These are phyloP conservation scores for Chlorella sp. DNA, from an alignment of 139 green algal genomes.

Conservation along the genomic window DNA sequence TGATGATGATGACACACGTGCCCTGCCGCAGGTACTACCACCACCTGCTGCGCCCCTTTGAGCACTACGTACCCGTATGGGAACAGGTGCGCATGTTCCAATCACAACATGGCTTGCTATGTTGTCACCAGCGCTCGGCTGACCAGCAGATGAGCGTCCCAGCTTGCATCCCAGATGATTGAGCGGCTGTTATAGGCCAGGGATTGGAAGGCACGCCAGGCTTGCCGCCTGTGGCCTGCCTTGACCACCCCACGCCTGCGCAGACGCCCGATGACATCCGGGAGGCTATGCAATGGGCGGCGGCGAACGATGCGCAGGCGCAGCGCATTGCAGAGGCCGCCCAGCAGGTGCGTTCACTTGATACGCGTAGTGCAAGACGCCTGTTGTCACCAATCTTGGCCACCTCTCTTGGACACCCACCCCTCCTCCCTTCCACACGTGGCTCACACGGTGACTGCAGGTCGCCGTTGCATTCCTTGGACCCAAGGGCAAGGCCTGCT, in stretches of 20 bases:
- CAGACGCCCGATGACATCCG: neutral
- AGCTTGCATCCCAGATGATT: too few relatives aligned
- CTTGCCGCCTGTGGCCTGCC: neutral
- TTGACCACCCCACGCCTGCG: neutral
- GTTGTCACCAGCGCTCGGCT: too few relatives aligned
- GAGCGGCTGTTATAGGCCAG: neutral
- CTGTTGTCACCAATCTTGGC: too few relatives aligned
- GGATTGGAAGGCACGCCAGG: neutral
- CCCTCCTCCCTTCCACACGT: too few relatives aligned
- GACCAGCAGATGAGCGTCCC: too few relatives aligned
- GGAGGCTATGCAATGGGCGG: neutral
- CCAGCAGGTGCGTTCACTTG: neutral
- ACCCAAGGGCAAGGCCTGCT: neutral
- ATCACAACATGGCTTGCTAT: too few relatives aligned
- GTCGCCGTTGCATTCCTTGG: neutral
- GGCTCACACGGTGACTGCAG: too few relatives aligned
- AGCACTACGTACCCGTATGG: neutral
- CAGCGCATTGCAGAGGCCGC: neutral
- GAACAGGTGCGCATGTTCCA: neutral
- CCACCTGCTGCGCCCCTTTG: neutral
- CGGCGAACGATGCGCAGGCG: neutral
- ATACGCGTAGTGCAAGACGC: too few relatives aligned
- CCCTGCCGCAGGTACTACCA: neutral
- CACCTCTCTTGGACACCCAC: too few relatives aligned
- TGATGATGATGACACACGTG: too few relatives aligned